phyloP scores from a whole-genome alignment of 2,329 filamentous ascomycete genomes.

The Claviceps monticola region DNA sequence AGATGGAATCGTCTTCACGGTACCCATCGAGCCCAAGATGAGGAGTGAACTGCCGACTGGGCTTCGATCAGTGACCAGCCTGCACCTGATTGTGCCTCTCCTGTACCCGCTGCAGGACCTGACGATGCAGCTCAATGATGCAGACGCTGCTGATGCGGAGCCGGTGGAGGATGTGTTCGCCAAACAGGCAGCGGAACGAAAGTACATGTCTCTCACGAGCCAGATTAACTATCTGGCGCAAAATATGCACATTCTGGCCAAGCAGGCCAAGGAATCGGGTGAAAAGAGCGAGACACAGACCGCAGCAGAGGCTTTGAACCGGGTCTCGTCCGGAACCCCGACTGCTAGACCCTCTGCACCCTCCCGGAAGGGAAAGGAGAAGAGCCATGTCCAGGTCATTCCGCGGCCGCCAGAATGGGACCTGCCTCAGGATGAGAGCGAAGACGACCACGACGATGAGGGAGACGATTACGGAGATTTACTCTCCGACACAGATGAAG shows the following conservation, averaged over 20 bases:
- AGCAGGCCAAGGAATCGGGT: slow-evolving; percentile 26
- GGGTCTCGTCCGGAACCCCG: slow-evolving; percentile 2
- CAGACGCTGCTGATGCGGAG: slow-evolving; percentile 44
- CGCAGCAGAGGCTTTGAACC: slow-evolving; percentile 5
- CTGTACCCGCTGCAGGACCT: slow-evolving; percentile 60
- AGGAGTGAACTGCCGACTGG: slow-evolving; percentile 44
- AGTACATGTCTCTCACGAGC: slow-evolving; percentile 51
- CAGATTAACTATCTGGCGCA: slow-evolving; percentile 63
- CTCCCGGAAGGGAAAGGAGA: slow-evolving; percentile 26
- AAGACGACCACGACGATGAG: slow-evolving; percentile 9
- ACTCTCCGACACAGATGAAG: slow-evolving; percentile 29
- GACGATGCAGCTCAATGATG: slow-evolving; percentile 50
- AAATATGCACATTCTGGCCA: slow-evolving; percentile 55
- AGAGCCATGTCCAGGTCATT: slow-evolving; percentile 56
- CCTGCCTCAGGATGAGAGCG: slow-evolving; percentile 25
- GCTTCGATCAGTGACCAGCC: slow-evolving; percentile 46
- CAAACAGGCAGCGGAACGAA: slow-evolving; percentile 40
- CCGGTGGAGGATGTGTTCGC: slow-evolving; percentile 52
- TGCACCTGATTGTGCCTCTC: slow-evolving; percentile 55
- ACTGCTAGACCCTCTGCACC: slow-evolving; percentile 5
- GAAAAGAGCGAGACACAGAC: slow-evolving; percentile 5
- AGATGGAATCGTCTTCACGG: slow-evolving; percentile 55
- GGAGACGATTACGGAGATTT: slow-evolving; percentile 17
- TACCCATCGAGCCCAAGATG: slow-evolving; percentile 55
- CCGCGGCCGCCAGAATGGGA: slow-evolving; percentile 68